phyloP scores from a whole-genome alignment of 2,329 filamentous ascomycete species.

The Hypomyces rosellus region DNA sequence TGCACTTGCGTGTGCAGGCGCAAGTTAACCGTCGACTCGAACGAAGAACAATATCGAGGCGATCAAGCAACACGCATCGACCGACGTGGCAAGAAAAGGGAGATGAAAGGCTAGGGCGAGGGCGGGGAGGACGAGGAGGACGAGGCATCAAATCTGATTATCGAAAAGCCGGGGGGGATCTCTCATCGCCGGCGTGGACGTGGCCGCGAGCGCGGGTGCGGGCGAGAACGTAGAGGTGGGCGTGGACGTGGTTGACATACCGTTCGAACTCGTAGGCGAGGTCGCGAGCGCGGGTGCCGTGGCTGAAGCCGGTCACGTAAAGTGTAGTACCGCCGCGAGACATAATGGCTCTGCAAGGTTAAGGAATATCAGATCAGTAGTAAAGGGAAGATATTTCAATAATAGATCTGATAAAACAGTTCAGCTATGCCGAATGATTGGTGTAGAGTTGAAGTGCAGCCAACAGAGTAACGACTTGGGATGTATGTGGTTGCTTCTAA shows the following conservation, averaged over 20 bases:
- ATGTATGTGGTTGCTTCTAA: not conserved
- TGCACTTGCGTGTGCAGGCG: constrained; percentile 15
- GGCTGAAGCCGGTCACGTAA: constrained; percentile 98
- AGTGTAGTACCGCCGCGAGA: constrained; percentile 91
- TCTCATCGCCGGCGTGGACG: constrained; percentile 20
- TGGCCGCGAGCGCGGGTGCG: constrained; percentile 35
- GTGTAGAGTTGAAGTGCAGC: not conserved
- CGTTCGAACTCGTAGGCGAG: constrained; percentile 99
- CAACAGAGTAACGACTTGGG: not conserved
- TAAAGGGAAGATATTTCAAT: not conserved
- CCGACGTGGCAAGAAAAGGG: constrained; percentile 16
- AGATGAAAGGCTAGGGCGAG: constrained; percentile 17
- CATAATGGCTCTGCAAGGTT: constrained; percentile 47
- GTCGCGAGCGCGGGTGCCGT: constrained; percentile 96
- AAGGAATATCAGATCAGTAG: not conserved
- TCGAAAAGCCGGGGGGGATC: constrained; percentile 19
- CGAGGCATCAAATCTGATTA: constrained; percentile 18
- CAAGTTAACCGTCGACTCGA: constrained; percentile 20
- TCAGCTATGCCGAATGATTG: not conserved
- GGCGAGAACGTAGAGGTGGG: constrained; percentile 28
- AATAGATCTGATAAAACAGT: not conserved
- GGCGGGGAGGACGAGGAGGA: constrained; percentile 20
- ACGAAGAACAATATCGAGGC: constrained; percentile 20
- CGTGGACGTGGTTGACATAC: constrained; percentile 67
- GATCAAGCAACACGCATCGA: constrained; percentile 23